phyloP scores from a whole-genome alignment of 1,284 basidiomycete species.

The Cystobasidium pallidum region DNA sequence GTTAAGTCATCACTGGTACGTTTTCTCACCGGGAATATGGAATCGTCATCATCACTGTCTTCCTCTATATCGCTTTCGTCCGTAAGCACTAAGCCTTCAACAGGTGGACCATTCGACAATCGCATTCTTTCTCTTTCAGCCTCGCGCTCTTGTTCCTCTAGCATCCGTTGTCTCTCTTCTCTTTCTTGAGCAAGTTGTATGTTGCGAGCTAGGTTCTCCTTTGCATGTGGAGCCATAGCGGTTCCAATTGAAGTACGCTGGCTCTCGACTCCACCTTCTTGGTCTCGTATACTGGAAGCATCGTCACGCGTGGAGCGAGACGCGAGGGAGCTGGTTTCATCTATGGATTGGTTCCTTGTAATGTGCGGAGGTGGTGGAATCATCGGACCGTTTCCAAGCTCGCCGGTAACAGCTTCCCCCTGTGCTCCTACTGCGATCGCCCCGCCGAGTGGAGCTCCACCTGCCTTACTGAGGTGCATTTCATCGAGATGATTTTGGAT shows the following conservation, averaged over 20 bases:
- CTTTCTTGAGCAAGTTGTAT: conserved; percentile 40
- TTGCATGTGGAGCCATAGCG: conserved; percentile 23
- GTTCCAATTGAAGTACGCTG: conserved; percentile 15
- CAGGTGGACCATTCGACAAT: conserved; percentile 24
- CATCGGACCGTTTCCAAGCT: too few relatives aligned
- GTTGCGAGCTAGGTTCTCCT: conserved; percentile 39
- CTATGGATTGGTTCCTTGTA: conserved; percentile 12
- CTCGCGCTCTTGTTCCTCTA: conserved; percentile 38
- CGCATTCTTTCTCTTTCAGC: conserved; percentile 43
- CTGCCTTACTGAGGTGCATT: conserved; percentile 18
- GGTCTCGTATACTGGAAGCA: conserved; percentile 29
- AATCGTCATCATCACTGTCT: conserved; percentile 60
- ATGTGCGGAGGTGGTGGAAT: background rate
- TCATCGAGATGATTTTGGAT: conserved; percentile 43
- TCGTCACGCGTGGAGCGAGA: conserved; percentile 31
- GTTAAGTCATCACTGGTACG: conserved; percentile 8
- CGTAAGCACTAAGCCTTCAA: conserved; percentile 65
- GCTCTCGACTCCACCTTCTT: conserved; percentile 24
- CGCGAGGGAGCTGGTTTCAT: conserved; percentile 36
- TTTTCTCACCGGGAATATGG: conserved; percentile 40
- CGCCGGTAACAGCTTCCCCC: too few relatives aligned
- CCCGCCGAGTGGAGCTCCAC: background rate
- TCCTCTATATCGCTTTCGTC: conserved; percentile 75
- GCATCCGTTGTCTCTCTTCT: conserved; percentile 16
- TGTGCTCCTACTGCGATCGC: conserved; percentile 14